Evolutionary conservation across 2,329 filamentous ascomycete species (phyloP), one percentile per base, ranked within the genome.

Genomic region (Penicillium sp.): DNA sequence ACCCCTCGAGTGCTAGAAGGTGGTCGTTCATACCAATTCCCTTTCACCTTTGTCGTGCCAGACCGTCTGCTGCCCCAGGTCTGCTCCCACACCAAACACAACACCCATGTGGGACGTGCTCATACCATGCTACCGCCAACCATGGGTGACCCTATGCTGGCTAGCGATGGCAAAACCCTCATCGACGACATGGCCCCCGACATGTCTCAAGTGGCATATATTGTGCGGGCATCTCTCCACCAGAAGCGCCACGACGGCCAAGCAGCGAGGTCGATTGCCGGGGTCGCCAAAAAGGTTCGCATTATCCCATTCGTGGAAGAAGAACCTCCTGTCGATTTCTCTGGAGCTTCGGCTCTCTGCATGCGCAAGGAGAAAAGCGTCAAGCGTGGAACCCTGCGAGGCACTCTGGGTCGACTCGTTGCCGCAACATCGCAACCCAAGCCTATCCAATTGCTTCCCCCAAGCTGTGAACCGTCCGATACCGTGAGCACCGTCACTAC

Each of bases 21-120:
- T n/a, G 81, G 80, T 11, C 76, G 75, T 56, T 77, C 73, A 10
- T 87, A 88, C 68, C 77, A 70, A 8, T 84, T 87, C 54, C 82
- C 83, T 1, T 89, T 88, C 67, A 80, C 79, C 24, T 89, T 89
- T 64, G 83, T 84, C 52, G 77, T 89, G 1, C 86, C 86, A 0
- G 75, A 81, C 32, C 79, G 80, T 16, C 72, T 89, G 4, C 78
- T 89, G 0, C 84, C 84, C 5, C 79, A 80, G 57, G 71, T 82
- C 43, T 89, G 86, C 71, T 74, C 73, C 16, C 86, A 88, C 70
- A 62, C 67, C 38, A 76, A 79, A 16, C 74, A 74, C 22, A 81
- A 81, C 56, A 71, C 77, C 24, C 76, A 81, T 36, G 74, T 88
- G 49, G 77, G 79, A 50, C 74, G 80, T 21, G 79, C 78, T 1